A percentile compares a stretch with the other conserved stretches of the same genome.
These are phyloP conservation scores for Saturnispora ahearnii DNA, from an alignment of 805 yeast species.

Conservation along the genomic window DNA sequence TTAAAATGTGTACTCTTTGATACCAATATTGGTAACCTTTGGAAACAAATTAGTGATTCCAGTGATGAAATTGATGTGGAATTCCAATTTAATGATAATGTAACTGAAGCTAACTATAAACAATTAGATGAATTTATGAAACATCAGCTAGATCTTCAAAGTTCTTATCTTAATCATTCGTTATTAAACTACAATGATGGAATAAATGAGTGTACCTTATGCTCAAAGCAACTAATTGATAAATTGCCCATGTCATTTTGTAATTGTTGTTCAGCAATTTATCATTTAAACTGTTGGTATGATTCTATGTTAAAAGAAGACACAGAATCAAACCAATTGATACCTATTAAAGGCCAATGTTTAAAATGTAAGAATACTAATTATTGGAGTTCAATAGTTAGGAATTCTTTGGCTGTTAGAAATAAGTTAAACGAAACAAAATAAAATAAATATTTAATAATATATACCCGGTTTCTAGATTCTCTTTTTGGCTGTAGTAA, in stretches of 20 bases:
- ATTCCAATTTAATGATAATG: not conserved
- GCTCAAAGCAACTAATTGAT: conserved; percentile 13
- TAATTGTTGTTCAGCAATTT: conserved; percentile 22
- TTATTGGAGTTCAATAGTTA: conserved; percentile 24
- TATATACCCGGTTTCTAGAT: not conserved
- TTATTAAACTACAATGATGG: conserved; percentile 8
- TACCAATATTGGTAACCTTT: conserved; percentile 22
- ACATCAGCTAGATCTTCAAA: conserved; percentile 8
- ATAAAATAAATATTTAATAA: not conserved
- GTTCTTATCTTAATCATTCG: conserved; percentile 15
- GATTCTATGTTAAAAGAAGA: conserved; percentile 9
- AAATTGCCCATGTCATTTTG: conserved; percentile 17
- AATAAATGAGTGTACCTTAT: conserved; percentile 8
- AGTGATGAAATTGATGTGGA: conserved; percentile 17
- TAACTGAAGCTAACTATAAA: conserved; percentile 24
- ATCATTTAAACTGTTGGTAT: conserved; percentile 32
- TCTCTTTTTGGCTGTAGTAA: conserved; percentile 25
- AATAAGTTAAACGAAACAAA: not conserved
- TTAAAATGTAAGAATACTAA: conserved; percentile 17
- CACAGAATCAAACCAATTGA: conserved; percentile 11
- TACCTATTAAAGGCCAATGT: conserved; percentile 25
- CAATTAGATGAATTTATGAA: conserved; percentile 20
- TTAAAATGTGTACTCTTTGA: conserved; percentile 40
- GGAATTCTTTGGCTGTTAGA: conserved; percentile 13
- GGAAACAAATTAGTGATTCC: conserved; percentile 28